A percentile compares a stretch with the other conserved stretches of the same genome.
Conservation (phyloP, 148 eudicot species). For the Agrostemma githago region DNA sequence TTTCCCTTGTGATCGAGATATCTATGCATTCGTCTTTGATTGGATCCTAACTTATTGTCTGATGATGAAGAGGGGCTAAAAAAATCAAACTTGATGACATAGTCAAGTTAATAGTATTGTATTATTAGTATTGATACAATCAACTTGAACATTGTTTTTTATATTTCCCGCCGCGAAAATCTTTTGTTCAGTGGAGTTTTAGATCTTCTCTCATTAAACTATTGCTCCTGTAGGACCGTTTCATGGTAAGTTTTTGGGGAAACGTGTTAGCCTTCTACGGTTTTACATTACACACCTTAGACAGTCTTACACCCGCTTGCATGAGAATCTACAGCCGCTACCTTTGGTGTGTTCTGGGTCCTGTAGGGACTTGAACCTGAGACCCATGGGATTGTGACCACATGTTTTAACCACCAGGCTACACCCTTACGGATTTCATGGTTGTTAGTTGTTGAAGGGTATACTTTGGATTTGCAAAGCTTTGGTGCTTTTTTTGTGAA, state of each 20-base stretch:
- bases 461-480: constrained; percentile 9
- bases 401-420: too few relatives aligned
- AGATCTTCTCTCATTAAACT: constrained; percentile 24
- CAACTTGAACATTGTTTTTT: constrained; percentile 22
- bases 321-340: too few relatives aligned
- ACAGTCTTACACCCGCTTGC: too few relatives aligned
- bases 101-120: constrained; percentile 8
- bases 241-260: too few relatives aligned
- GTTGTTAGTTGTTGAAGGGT: too few relatives aligned
- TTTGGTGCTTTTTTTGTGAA: constrained; percentile 5
- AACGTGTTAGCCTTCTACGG: too few relatives aligned
- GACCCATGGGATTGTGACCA: too few relatives aligned
- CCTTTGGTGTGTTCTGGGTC: too few relatives aligned
- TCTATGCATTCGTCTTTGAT: too few relatives aligned
- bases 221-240: not conserved
- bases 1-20: not conserved
- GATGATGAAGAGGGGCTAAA: not conserved
- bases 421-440: too few relatives aligned
- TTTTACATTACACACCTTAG: too few relatives aligned
- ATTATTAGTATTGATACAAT: constrained; percentile 12
- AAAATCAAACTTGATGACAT: constrained; percentile 9
- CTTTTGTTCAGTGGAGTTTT: constrained; percentile 19
- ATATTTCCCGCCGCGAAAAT: constrained; percentile 29
- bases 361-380: too few relatives aligned
- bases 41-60: constrained; percentile 17